A percentile compares a stretch with the other conserved stretches of the same genome.
phyloP scores from a whole-genome alignment of 768 basidiomycete species.

The Mycena floridula region DNA sequence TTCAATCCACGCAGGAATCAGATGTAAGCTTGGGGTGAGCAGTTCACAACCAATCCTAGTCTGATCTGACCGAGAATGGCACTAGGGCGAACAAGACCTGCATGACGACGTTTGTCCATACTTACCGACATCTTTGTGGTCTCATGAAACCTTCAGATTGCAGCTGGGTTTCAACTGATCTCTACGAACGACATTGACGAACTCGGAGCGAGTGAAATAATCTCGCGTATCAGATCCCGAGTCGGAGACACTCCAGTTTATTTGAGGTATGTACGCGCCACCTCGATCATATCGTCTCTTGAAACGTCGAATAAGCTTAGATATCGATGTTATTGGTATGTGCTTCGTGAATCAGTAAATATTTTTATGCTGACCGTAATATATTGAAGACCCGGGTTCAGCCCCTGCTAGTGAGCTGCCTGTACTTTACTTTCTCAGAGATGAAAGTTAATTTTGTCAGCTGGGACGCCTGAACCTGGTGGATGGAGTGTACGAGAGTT shows the following conservation, averaged over 20 bases:
- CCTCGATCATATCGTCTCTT: constrained; percentile 30
- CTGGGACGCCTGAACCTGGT: constrained; percentile 80
- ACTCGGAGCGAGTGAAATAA: constrained; percentile 62
- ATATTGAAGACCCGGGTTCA: constrained; percentile 60
- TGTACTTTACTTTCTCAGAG: neutral
- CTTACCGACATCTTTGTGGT: too few species aligned
- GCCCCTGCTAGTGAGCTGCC: constrained; percentile 74
- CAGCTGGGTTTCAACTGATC: constrained; percentile 75
- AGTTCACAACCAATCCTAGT: neutral
- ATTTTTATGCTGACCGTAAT: neutral
- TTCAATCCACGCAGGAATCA: constrained; percentile 82
- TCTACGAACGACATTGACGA: constrained; percentile 83
- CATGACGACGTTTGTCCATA: constrained; percentile 64
- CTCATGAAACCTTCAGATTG: too few species aligned
- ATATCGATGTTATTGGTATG: constrained; percentile 78
- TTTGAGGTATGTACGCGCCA: constrained; percentile 57
- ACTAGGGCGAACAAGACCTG: constrained; percentile 57
- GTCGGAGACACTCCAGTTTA: constrained; percentile 76
- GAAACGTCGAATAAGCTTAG: constrained; percentile 16
- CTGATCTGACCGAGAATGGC: constrained; percentile 3
- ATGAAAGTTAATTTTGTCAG: constrained; percentile 25
- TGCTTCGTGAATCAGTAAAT: neutral
- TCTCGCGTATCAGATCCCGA: constrained; percentile 61
- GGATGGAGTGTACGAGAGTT: constrained; percentile 83
- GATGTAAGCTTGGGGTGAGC: constrained; percentile 57